Base-by-base conservation (phyloP, 1,284 basidiomycete species). In the Cryptococcus sp. region DNA sequence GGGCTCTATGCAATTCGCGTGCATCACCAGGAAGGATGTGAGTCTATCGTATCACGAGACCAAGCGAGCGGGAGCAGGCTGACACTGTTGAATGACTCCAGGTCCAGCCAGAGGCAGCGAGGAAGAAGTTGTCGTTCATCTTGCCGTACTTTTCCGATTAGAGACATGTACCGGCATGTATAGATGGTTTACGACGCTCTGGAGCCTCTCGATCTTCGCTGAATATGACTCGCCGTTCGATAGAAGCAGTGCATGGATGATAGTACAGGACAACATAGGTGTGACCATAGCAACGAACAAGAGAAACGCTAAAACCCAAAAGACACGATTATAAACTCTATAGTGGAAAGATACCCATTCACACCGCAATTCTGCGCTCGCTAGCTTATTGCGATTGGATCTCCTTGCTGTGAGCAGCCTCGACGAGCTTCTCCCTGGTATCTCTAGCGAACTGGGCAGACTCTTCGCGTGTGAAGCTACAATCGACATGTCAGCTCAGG, bases 1-100 rank as follows among this genome's bases (percentile, higher is more conserved):
- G 40, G 93, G 91, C 3, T 83, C 82, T 13, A 95, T 95, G 93
- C 80, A 86, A 70, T 89, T 84, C 71, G 86, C 89, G 46, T 89
- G 95, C 77, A 89, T 96, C 85, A 92, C 92, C 17, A 81, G 83
- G 42, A 81, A 83, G 5, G 82, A 77, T 41, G 75, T 77, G 60
- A 74, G 74, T 73, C 1, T 10, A 19, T 4, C 25, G n/a, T n/a
- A 13, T 16, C 4, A 16, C 15, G 11, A 27, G 11, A n/a, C 25
- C 17, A n/a, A 2, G 40, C 45, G n/a, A 49, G 47, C 31, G 39
- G 15, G 39, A 23, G 35, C 1, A 25, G 16, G 13, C 45, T 61
- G 54, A 64, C 49, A 42, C 23, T 17, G 17, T 23, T n/a, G 53
- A 54, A 51, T 56, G 51, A 20, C n/a, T 22, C 19, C 57, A 81